Base-by-base conservation (phyloP, 176 grass and related monocot genomes). In the Guadua angustifolia region DNA sequence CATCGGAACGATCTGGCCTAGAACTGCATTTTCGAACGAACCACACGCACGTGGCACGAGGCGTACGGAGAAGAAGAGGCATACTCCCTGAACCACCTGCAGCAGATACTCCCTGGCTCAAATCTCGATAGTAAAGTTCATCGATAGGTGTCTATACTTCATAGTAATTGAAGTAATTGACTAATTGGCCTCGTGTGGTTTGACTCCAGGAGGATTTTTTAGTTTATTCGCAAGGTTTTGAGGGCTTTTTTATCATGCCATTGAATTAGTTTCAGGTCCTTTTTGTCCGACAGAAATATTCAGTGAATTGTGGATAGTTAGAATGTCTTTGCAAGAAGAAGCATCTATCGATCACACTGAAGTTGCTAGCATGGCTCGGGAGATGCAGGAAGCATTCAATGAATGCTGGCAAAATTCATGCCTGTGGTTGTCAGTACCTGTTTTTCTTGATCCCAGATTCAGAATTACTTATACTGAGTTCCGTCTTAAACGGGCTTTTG, bases 401-500 rank as follows among this genome's bases (percentile, higher is more conserved):
- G 88, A 81, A 65, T 86, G 82, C 82, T 89, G 88, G 88, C 63
- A 76, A 77, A 82, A 77, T 63, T 86, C 78, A 1, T 86, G 71
- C 8, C 59, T 86, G 55, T 85, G 78, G 78, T 9, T 89, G 53
- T 89, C 83, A 7, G 36, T 89, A 43, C 88, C 88, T 71, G 78
- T 89, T 71, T 83, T 89, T 89, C 83, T 89, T 46, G 88, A 89
- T 81, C 88, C 88, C 1, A 89, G 88, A 71, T 89, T 89, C 71
- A 89, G 86, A 86, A 71, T 89, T 26, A 85, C 77, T 77, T 81
- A 77, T 71, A 89, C 86, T 0, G 88, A 89, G 35, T 85, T n/a
- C 71, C 83, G 88, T 45, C 78, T 89, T 38, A 85, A 85, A 51
- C 70, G 63, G 77, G 83, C 88, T 82, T 86, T 82, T 64, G 78